phyloP scores from a whole-genome alignment of 148 eudicot species.

The Oxyria digyna region DNA sequence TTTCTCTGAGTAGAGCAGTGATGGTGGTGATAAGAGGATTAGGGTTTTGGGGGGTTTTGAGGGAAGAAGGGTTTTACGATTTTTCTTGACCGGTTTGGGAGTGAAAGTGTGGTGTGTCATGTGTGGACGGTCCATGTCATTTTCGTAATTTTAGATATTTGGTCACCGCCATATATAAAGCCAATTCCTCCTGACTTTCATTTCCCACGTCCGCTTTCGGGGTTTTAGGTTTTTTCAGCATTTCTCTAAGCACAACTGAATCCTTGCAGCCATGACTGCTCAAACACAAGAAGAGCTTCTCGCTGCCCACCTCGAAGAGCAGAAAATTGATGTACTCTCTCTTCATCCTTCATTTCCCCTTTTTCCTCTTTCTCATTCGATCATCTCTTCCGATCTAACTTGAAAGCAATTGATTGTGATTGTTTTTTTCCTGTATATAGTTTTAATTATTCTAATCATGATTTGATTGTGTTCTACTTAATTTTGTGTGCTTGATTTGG shows the following conservation, averaged over 20 bases:
- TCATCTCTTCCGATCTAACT: not conserved
- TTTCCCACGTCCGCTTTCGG: conserved; percentile 3
- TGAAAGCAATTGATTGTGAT: not conserved
- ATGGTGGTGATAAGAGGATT: conserved; percentile 2
- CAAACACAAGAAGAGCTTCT: conserved; percentile 65
- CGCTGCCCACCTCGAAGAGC: conserved; percentile 40
- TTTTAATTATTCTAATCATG: not conserved
- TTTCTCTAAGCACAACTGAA: not conserved
- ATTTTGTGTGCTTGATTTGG: not conserved
- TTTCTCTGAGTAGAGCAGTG: conserved; percentile 11
- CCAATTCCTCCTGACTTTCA: not conserved
- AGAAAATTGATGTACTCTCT: conserved; percentile 13
- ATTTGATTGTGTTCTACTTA: not conserved
- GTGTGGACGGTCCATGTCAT: conserved; percentile 4
- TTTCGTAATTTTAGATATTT: not conserved
- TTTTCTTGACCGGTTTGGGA: too few species aligned
- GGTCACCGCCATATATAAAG: conserved; percentile 1
- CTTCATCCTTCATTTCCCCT: not conserved
- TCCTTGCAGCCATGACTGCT: conserved; percentile 44
- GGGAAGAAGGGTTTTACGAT: conserved; percentile 5
- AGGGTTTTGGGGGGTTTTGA: conserved; percentile 7
- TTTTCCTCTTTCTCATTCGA: not conserved
- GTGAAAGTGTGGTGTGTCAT: too few species aligned
- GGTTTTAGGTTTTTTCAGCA: conserved; percentile 25
- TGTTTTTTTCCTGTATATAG: not conserved